These are phyloP conservation scores for Psilocybe subaeruginosa DNA, from an alignment of 768 basidiomycete genomes.

Conservation along the genomic window DNA sequence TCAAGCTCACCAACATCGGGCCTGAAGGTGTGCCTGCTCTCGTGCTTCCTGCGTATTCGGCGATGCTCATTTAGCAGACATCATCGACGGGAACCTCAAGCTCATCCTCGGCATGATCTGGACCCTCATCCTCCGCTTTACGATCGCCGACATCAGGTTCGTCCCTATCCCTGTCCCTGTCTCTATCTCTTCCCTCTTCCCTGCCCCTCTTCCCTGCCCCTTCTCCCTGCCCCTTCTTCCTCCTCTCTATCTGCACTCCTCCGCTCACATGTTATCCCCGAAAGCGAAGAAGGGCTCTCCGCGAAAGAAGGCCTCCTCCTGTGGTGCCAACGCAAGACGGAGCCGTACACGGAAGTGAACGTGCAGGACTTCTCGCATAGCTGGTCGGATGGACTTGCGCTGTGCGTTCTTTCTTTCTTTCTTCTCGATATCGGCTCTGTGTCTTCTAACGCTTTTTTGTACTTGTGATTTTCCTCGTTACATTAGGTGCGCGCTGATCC, in stretches of 20 bases:
- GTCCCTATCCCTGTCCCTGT: not conserved
- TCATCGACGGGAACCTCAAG: constrained; percentile 98
- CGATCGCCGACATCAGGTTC: constrained; percentile 97
- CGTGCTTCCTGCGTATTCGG: constrained; percentile 5
- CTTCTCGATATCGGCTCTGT: not conserved
- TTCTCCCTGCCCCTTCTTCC: not conserved
- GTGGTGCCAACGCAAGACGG: constrained; percentile 98
- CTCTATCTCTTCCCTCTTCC: not conserved
- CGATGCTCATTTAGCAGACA: constrained; percentile 55
- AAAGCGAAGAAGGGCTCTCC: constrained; percentile 96
- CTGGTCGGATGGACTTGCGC: constrained; percentile 94
- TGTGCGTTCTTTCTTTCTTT: constrained; percentile 58
- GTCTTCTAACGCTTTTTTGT: not conserved
- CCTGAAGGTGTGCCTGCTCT: constrained; percentile 70
- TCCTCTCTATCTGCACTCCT: not conserved
- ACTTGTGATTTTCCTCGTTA: constrained; percentile 6
- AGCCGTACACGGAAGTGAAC: constrained; percentile 86
- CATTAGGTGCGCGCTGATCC: constrained; percentile 91
- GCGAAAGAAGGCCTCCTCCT: constrained; percentile 96
- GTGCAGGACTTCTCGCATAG: constrained; percentile 92
- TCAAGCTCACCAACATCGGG: constrained; percentile 97
- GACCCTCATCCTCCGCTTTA: constrained; percentile 96
- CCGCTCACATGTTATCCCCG: constrained; percentile 12
- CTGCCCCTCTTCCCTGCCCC: no score
- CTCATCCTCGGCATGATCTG: constrained; percentile 99